Evolutionary conservation across 2,329 filamentous ascomycete species (phyloP), one percentile per base, ranked within the genome.

Genomic region (Nothophaeocryptopus gaeumannii): DNA sequence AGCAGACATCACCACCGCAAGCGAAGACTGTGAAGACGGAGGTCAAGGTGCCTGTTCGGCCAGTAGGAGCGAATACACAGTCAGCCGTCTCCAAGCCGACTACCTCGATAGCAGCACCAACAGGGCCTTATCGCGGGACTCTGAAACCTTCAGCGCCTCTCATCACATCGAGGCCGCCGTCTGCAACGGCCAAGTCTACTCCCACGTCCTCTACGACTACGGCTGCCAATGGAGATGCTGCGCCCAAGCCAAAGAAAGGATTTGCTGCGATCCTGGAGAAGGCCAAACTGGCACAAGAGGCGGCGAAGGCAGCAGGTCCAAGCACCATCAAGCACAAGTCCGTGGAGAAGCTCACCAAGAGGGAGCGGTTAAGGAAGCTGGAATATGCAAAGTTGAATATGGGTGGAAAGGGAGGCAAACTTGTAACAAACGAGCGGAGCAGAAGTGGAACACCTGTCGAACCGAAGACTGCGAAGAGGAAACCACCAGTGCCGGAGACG

Each of bases 301-400:
- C 72, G 73, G 34, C 74, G 72, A 35, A 79, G 81, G 72, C 78
- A 74, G n/a, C 78, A 79, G 58, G 68, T 47, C 76, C 85, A 16
- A 85, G 85, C 47, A 83, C 82, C 59, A 88, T 89, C 58, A 86
- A 88, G 64, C 85, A 89, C 68, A 89, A 89, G 65, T 77, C 84
- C 14, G 79, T 83, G 1, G 85, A 87, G 59, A 85, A 83, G 62
- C 69, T 78, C n/a, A 71, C 78, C 5, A 75, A 71, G 53, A 85
- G 83, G 53, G 78, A 83, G 53, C 76, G 79, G 26, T 71, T 58
- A 39, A 59, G 59, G 26, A 33, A 61, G 32, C 49, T 55, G 32
- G 58, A 61, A 39, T 70, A 72, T 26, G 77, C 78, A 39, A 68
- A 63, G 63, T 72, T 44, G 70, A 74, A 60, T 63, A 64, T 12